Evolutionary conservation across 306 rosid genomes (phyloP), one percentile per base, ranked within the genome.

Genomic region (Begonia peltatifolia): DNA sequence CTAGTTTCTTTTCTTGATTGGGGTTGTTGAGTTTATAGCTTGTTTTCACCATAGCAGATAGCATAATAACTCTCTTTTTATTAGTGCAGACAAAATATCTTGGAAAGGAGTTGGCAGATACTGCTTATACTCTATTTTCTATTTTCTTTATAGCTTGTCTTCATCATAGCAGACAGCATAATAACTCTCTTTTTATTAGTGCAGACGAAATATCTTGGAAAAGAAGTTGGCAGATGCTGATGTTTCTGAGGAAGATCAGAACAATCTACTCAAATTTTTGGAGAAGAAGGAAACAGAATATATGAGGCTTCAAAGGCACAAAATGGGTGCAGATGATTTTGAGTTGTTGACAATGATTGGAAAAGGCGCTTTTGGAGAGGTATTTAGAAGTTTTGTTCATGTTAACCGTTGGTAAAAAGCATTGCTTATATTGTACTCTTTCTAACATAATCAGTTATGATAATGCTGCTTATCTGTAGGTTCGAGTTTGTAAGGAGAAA

Each of bases 321-420:
- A 92, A 71, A 92, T 92, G 96, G 96, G 94, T 9, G 92, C 74
- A 51, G 93, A 81, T 65, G 94, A 92, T 75, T 92, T 92, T 63
- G 95, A 83, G 73, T 64, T 86, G 73, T 63, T 92, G 74, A 86
- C 99, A 62, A 92, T 92, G 90, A 92, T 92, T 11, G 99, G 99
- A 25, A 92, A 77, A 73, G 99, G 99, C 42, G 99, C 99, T 70
- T 92, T 92, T 69, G 99, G 99, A 44, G 99, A 92, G 99, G 99
- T 90, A 81, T 63, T 63, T 53, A 46, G 14, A 30, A 30, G 38
- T 30, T 30, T 30, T 30, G 9, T 5, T 30, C 9, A 7, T 30
- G 38, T 30, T 30, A 30, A 30, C 38, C 0, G 1, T 4, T 30
- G 38, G 38, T 30, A 30, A 30, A 30, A 30, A 30, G 1, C 6